Evolutionary conservation across 305 asterid genomes (phyloP).

Genomic region (Fraxinus platypoda): DNA sequence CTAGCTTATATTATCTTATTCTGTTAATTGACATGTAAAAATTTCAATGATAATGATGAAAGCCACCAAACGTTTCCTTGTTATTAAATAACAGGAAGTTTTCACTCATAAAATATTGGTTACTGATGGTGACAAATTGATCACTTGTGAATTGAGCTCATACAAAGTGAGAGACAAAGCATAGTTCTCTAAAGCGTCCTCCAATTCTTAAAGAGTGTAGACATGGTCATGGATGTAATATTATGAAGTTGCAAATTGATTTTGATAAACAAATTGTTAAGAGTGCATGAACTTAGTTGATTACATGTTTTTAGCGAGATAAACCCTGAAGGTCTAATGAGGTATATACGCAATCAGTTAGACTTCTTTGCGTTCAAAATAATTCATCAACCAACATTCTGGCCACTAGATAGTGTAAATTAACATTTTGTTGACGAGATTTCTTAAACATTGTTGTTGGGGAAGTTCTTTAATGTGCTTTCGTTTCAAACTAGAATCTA

Average conservation of each 20-base stretch:
- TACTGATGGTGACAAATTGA: not conserved
- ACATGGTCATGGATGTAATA: not conserved
- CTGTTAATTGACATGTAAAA: not conserved
- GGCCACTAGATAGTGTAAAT: not conserved
- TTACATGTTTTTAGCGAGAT: not conserved
- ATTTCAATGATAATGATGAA: not conserved
- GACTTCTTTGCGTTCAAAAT: not conserved
- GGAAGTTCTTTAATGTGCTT: not conserved
- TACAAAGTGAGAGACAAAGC: not conserved
- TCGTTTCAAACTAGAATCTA: not conserved
- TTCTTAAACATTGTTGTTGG: not conserved
- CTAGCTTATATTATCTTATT: slow-evolving; percentile 20
- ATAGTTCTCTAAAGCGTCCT: not conserved
- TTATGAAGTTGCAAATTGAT: not conserved
- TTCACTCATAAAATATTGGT: not conserved
- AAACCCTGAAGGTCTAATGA: not conserved
- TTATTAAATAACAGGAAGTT: not conserved
- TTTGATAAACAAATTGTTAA: not conserved
- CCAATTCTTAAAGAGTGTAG: not conserved
- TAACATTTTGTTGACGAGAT: not conserved
- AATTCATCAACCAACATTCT: not conserved
- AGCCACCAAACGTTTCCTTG: not conserved
- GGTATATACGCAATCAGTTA: not conserved
- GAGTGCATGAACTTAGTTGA: not conserved
- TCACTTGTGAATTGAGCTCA: not conserved